These are phyloP conservation scores for Epichloe gansuensis DNA, from an alignment of 2,329 filamentous ascomycete genomes.

Conservation along the genomic window DNA sequence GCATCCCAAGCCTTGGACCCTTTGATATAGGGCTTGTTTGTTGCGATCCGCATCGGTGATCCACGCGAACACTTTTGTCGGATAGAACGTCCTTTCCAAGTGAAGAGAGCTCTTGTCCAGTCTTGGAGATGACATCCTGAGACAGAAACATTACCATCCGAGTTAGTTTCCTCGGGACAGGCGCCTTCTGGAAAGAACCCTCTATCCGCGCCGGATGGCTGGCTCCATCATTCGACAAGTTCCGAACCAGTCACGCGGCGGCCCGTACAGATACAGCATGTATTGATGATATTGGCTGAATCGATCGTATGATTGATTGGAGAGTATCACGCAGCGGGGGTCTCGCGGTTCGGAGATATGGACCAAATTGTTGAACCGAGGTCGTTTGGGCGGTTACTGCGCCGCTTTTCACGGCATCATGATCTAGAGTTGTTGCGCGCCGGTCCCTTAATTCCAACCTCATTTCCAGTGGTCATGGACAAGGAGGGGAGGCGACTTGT, in stretches of 20 bases:
- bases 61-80: constrained; percentile 38
- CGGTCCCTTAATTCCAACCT: no score
- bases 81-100: constrained; percentile 42
- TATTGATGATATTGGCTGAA: no score
- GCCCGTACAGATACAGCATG: neutral
- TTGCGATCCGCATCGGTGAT: constrained; percentile 48
- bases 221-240: constrained; percentile 22
- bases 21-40: constrained; percentile 45
- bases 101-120: constrained; percentile 30
- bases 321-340: no score
- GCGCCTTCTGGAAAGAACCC: constrained; percentile 46
- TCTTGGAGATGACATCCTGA: constrained; percentile 21
- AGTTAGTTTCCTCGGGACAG: constrained; percentile 32
- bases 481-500: no score
- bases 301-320: no score
- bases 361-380: no score
- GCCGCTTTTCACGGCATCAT: no score
- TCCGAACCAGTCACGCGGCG: neutral
- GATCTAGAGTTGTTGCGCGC: no score
- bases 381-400: no score
- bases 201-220: constrained; percentile 28
- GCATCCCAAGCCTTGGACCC: constrained; percentile 41
- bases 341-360: no score
- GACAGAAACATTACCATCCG: constrained; percentile 35
- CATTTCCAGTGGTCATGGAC: no score